Evolutionary conservation across 192 early-diverging fungal species (phyloP), one percentile per base, ranked within the genome.

Genomic region (Mycoemilia scoparia): DNA sequence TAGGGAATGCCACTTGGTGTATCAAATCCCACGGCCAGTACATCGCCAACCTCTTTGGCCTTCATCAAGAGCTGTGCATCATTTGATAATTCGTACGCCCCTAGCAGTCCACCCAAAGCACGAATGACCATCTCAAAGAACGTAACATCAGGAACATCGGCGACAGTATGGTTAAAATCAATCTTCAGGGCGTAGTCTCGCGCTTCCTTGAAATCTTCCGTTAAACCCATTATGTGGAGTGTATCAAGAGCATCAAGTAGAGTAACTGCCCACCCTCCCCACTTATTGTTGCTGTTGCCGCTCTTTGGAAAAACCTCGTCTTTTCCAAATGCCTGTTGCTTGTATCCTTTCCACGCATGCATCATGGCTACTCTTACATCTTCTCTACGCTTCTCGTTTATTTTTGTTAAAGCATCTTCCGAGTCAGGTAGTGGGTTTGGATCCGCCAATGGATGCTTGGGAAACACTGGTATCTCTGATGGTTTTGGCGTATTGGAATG

Each of bases 51-150:
- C 60, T 86, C 74, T 14, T 53, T 41, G 1, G 87, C 84, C 52
- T 80, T 82, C 3, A 53, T 46, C 39, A 84, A 47, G 23, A 79
- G 70, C 25, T 74, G 21, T 3, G 54, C 47, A 32, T 82, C 77
- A 24, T 73, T 52, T 23, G 66, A 64, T 24, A 87, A 45, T 40
- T 87, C 71, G 36, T 84, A 82, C 1, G 85, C 78, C 22, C 73
- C 71, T 13, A 95, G 53, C 2, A 90, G 41, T 3, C 84, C 86
- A 21, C 87, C 89, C 5, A 93, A 51, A 7, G 85, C 77, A 12
- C 86, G 66, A 39, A 89, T 87, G 1, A 77, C 82, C 13, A 79
- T 82, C 57, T 93, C 88, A 49, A 89, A 87, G 24, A 80, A 38
- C 34, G 67, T 66, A 26, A 76, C 60, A 21, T 64, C 43, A 10